Evolutionary conservation across 2,329 filamentous ascomycete species (phyloP), one percentile per base, ranked within the genome.

Genomic region (Monosporascus cannonballus): DNA sequence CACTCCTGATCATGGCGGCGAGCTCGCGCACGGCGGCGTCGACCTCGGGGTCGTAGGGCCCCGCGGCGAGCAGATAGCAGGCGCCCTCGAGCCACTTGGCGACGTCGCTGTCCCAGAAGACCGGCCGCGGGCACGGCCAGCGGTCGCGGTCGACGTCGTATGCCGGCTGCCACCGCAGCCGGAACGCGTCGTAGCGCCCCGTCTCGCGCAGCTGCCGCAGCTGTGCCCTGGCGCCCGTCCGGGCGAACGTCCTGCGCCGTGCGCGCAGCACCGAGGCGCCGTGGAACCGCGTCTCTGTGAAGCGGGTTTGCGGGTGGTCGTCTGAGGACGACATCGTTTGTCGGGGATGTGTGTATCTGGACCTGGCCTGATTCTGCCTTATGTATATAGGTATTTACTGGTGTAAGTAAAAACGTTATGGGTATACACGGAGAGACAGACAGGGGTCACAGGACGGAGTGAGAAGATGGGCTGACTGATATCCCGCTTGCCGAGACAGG

Each of bases 81-180:
- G 80, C 81, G 0, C 76, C 80, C 65, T 85, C 82, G 49, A 84
- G 80, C 79, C 80, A 84, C 65, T 85, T 85, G 11, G 74, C 80
- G 71, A 67, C 61, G 49, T 69, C 69, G 58, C 71, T 73, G 59
- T 85, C 81, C 80, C 81, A 84, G 61, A 84, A 85, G 1, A 81
- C 66, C 57, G 81, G 78, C 22, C 79, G 77, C 0, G 80, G 79
- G 1, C 83, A 72, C 0, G 81, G 81, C 77, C 78, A 83, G 14
- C 73, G 65, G n/a, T 73, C 72, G 49, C 72, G 64, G 47, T 82
- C 20, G 22, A 25, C 74, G 15, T 71, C 71, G 60, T 84, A 84
- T 2, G 70, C 70, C 0, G 75, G 70, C 57, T 84, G 76, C 78
- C 79, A 83, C 64, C 76, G 55, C 18, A 85, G 65, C 57, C 77